Conservation (phyloP, 2,329 filamentous ascomycete species). For the Clonostachys solani region DNA sequence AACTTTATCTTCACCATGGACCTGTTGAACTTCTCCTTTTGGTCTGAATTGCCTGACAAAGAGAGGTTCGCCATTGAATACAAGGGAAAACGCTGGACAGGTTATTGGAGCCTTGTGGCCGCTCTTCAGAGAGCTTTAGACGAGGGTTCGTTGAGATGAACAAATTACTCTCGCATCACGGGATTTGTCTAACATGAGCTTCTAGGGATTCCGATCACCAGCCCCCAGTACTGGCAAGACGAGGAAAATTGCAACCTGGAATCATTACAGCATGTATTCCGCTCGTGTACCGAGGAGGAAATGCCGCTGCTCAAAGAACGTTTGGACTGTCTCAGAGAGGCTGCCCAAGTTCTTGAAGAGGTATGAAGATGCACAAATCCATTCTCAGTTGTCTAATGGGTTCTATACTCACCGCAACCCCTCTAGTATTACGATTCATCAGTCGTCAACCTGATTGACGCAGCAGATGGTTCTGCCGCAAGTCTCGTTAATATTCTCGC, state of each 20-base stretch:
- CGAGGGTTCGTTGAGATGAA: slow-evolving; percentile 50
- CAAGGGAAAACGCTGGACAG: slow-evolving; percentile 77
- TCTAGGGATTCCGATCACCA: slow-evolving; percentile 80
- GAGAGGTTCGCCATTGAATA: slow-evolving; percentile 84
- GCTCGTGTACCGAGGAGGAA: slow-evolving; percentile 79
- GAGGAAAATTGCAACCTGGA: slow-evolving; percentile 73
- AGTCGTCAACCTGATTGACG: slow-evolving; percentile 68
- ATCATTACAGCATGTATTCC: slow-evolving; percentile 71
- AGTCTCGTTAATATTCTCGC: slow-evolving; percentile 82
- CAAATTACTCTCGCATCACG: too few relatives aligned
- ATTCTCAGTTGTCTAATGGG: slow-evolving; percentile 2
- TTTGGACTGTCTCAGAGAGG: slow-evolving; percentile 75
- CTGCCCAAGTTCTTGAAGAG: slow-evolving; percentile 73
- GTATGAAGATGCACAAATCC: slow-evolving; percentile 33
- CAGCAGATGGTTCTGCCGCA: slow-evolving; percentile 75
- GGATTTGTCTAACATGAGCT: not conserved
- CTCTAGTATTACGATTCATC: slow-evolving; percentile 70
- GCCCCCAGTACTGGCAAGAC: slow-evolving; percentile 79
- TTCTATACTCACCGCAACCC: not conserved
- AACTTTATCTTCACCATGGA: slow-evolving; percentile 98
- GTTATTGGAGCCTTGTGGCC: slow-evolving; percentile 93
- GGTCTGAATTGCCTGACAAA: slow-evolving; percentile 68
- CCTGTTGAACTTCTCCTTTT: slow-evolving; percentile 94
- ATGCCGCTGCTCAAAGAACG: slow-evolving; percentile 82
- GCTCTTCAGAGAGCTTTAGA: slow-evolving; percentile 82